Evolutionary conservation across 345 rosid species (phyloP).

Genomic region (Noccaea caerulescens): DNA sequence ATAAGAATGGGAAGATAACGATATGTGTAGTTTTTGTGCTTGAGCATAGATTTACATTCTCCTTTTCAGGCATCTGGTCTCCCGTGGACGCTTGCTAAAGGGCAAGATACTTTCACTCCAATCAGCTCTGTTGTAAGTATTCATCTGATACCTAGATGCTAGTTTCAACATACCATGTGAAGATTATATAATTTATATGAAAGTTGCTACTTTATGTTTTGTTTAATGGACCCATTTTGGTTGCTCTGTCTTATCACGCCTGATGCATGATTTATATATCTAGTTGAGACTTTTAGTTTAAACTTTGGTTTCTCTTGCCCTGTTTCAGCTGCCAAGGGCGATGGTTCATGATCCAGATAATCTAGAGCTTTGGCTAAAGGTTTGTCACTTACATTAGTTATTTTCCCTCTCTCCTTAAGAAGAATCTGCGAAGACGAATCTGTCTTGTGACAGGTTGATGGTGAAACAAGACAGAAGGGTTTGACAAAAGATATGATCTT

Average conservation of each 20-base stretch:
- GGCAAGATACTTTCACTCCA: slow-evolving; percentile 94
- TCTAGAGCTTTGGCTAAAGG: slow-evolving; percentile 96
- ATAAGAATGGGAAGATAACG: neutral
- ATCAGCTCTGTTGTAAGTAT: slow-evolving; percentile 83
- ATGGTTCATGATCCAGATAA: slow-evolving; percentile 73
- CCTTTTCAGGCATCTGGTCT: slow-evolving; percentile 80
- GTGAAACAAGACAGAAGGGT: slow-evolving; percentile 82
- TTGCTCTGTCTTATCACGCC: neutral
- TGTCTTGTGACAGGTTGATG: slow-evolving; percentile 64
- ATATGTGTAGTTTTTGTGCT: neutral
- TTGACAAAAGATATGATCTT: slow-evolving; percentile 91
- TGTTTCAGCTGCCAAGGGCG: slow-evolving; percentile 66
- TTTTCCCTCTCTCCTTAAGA: neutral
- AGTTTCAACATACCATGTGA: neutral
- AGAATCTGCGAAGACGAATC: slow-evolving; percentile 17
- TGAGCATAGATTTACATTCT: neutral
- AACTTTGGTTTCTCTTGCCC: slow-evolving; percentile 12
- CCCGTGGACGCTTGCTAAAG: slow-evolving; percentile 94
- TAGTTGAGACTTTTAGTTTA: slow-evolving; percentile 12
- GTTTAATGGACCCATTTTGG: neutral
- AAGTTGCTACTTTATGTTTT: neutral
- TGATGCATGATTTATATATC: neutral
- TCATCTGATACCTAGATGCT: neutral
- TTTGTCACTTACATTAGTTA: slow-evolving; percentile 23
- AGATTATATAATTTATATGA: neutral